Conservation (phyloP, 2,329 filamentous ascomycete genomes). For the Aspergillus ochraceoroseus region DNA sequence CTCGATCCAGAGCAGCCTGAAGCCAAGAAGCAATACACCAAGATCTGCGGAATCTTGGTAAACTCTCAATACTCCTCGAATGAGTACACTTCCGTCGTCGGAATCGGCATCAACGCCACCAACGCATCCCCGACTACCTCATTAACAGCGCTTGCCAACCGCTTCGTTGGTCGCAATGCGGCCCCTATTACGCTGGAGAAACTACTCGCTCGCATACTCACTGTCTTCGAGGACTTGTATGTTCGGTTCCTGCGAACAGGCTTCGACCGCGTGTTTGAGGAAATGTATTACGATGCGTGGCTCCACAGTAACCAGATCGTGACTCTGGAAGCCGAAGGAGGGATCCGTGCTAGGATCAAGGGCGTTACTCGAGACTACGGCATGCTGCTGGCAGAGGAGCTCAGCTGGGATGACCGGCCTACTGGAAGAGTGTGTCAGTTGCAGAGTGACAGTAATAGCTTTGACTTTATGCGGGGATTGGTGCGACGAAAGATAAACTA, state of each 20-base stretch:
- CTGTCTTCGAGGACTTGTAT: conserved; percentile 73
- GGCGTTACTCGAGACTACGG: conserved; percentile 94
- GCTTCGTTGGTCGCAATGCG: conserved; percentile 41
- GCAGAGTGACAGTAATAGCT: conserved; percentile 96
- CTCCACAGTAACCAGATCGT: conserved; percentile 71
- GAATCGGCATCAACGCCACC: conserved; percentile 78
- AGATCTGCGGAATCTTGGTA: conserved; percentile 88
- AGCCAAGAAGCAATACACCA: conserved; percentile 58
- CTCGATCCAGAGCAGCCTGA: conserved; percentile 56
- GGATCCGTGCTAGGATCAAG: conserved; percentile 67
- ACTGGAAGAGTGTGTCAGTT: conserved; percentile 77
- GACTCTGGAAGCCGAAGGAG: conserved; percentile 74
- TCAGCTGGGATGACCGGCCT: conserved; percentile 64
- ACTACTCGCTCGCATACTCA: conserved; percentile 74
- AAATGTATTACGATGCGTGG: conserved; percentile 76
- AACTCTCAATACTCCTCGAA: conserved; percentile 76
- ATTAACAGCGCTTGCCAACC: conserved; percentile 64
- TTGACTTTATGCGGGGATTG: conserved; percentile 91
- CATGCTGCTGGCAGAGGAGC: conserved; percentile 75
- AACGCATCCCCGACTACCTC: conserved; percentile 84
- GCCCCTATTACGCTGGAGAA: conserved; percentile 66
- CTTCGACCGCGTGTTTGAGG: conserved; percentile 68
- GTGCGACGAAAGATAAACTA: conserved; percentile 68
- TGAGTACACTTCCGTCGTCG: conserved; percentile 78
- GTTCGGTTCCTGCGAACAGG: conserved; percentile 67